Evolutionary conservation across 176 grass and related monocot species (phyloP).

Genomic region (Hyparrhenia diplandra): DNA sequence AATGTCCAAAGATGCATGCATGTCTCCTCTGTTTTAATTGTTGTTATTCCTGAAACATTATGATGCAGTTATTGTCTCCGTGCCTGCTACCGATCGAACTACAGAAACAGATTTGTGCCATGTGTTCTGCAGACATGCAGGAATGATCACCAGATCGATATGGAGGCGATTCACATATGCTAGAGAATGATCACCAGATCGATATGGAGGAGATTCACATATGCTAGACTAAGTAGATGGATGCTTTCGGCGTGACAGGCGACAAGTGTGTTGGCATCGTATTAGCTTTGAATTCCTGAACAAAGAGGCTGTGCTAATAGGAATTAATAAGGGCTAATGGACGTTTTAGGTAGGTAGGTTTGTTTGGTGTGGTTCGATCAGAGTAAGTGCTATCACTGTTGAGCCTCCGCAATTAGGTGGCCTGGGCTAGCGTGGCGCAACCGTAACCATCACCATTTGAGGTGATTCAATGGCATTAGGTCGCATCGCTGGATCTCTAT

Average conservation of each 20-base stretch:
- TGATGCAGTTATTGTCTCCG: background rate
- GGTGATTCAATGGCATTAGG: slow-evolving; percentile 27
- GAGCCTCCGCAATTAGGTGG: slow-evolving; percentile 28
- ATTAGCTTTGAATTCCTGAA: slow-evolving; percentile 6
- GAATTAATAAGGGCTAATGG: slow-evolving; percentile 18
- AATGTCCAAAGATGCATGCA: background rate
- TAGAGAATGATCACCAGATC: no score
- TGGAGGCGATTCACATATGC: no score
- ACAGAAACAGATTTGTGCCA: background rate
- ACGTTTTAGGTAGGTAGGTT: slow-evolving; percentile 5
- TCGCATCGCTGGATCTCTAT: background rate
- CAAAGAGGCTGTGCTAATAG: slow-evolving; percentile 1
- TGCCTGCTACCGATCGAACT: background rate
- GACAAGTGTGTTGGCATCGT: background rate
- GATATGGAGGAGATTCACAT: background rate
- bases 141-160: no score
- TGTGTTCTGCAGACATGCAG: background rate
- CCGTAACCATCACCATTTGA: background rate
- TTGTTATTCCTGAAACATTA: background rate
- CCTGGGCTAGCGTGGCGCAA: background rate
- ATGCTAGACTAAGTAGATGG: background rate
- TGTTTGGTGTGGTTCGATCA: background rate
- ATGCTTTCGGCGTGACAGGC: background rate
- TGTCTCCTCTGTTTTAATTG: background rate
- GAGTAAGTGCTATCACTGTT: slow-evolving; percentile 28